These are phyloP conservation scores for Daedaleopsis nitida DNA, from an alignment of 768 basidiomycete species.

Conservation along the genomic window DNA sequence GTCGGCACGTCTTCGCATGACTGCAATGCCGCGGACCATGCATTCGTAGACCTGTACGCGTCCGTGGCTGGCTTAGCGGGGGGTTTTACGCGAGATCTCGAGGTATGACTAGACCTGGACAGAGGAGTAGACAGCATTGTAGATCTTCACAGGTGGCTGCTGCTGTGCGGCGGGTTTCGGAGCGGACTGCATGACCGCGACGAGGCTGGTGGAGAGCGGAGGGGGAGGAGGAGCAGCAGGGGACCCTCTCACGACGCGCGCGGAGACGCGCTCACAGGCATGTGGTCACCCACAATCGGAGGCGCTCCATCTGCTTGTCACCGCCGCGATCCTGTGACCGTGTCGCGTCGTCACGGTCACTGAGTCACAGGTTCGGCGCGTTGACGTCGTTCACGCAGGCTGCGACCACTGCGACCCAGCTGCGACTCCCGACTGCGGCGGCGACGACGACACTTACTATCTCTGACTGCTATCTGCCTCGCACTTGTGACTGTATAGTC, in stretches of 20 bases:
- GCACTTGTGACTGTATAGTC: background rate
- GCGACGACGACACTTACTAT: background rate
- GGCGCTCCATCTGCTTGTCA: constrained; percentile 20
- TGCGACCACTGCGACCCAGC: background rate
- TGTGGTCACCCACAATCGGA: constrained; percentile 22
- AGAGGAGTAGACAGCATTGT: constrained; percentile 91
- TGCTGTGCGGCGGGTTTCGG: constrained; percentile 34
- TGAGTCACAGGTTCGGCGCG: background rate
- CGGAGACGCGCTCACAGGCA: constrained; percentile 28
- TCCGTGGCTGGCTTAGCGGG: constrained; percentile 20
- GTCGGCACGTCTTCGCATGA: constrained; percentile 95
- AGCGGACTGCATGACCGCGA: constrained; percentile 32
- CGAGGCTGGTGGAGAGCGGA: constrained; percentile 5
- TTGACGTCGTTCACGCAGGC: constrained; percentile 7
- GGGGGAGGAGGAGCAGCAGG: constrained; percentile 8
- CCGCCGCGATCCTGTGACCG: constrained; percentile 24
- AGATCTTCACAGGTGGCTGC: constrained; percentile 68
- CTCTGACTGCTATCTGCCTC: background rate
- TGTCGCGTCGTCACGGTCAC: constrained; percentile 1
- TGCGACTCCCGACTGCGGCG: constrained; percentile 11
- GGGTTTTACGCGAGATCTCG: constrained; percentile 14
- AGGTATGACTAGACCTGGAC: constrained; percentile 60
- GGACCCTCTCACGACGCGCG: constrained; percentile 27
- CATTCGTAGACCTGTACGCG: constrained; percentile 86
- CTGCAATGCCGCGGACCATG: constrained; percentile 97